Evolutionary conservation across 2,329 filamentous ascomycete genomes (phyloP).

Genomic region (Stagonosporopsis rhizophila): DNA sequence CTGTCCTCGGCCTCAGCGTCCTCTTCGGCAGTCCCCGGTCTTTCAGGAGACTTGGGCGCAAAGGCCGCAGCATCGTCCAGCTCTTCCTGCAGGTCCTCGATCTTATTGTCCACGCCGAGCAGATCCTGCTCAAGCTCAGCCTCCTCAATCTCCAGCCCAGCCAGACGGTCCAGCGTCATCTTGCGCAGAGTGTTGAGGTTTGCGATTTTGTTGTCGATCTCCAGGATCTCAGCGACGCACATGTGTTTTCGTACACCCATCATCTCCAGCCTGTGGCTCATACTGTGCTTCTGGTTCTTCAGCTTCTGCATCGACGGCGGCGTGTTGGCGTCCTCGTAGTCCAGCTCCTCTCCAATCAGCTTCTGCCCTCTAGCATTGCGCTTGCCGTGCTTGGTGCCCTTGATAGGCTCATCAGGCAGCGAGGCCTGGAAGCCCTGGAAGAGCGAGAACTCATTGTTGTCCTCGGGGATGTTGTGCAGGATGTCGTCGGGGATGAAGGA

Average conservation of each 20-base stretch:
- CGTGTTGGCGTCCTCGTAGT: constrained; percentile 58
- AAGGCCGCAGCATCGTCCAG: constrained; percentile 58
- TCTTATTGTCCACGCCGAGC: constrained; percentile 65
- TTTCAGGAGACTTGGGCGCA: constrained; percentile 50
- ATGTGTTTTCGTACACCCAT: constrained; percentile 94
- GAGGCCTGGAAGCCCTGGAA: constrained; percentile 97
- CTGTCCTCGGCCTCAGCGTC: constrained; percentile 59
- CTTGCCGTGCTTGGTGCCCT: constrained; percentile 63
- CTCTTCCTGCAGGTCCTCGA: constrained; percentile 69
- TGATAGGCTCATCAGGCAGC: constrained; percentile 70
- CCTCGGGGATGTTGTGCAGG: constrained; percentile 85
- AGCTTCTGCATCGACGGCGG: constrained; percentile 75
- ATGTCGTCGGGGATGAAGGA: constrained; percentile 90
- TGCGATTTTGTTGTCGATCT: constrained; percentile 96
- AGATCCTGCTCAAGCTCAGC: constrained; percentile 86
- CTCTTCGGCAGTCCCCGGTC: constrained; percentile 57
- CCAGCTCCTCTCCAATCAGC: constrained; percentile 69
- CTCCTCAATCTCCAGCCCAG: constrained; percentile 88
- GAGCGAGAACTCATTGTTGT: constrained; percentile 84
- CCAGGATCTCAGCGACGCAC: constrained; percentile 93
- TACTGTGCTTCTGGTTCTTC: constrained; percentile 77
- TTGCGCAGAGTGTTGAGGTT: constrained; percentile 92
- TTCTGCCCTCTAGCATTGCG: constrained; percentile 78
- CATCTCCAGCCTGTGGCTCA: constrained; percentile 89
- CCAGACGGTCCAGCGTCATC: constrained; percentile 87